Base-by-base conservation (phyloP, 768 basidiomycete species). In the Boletus rubroflammeus region DNA sequence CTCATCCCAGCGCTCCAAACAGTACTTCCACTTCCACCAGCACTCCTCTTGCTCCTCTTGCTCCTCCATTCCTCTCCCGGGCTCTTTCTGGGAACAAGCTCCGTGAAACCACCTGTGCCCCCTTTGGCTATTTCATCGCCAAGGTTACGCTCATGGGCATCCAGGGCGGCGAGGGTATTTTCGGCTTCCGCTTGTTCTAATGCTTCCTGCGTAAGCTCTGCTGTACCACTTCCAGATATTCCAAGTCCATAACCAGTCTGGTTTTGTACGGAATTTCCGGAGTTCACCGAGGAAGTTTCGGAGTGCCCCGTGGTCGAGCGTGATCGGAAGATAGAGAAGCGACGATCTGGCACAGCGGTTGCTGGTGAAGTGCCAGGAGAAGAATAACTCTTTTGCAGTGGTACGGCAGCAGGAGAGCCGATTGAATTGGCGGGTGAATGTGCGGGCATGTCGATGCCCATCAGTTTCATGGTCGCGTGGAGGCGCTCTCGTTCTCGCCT, bases 1-100 rank as follows among this genome's bases (percentile, higher is more conserved):
- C 83, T 83, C 84, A 89, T 85, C 31, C 90, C 90, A 47, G 90
- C 90, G 67, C 90, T 92, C 85, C 86, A 93, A 28, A 93, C 87
- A 1, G 90, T 93, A 69, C 88, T 88, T 35, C 82, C 81, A 57
- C 85, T 86, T 8, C 85, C 86, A 36, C 83, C 81, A 23, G 68
- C 78, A 57, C 84, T 86, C 32, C 59, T 62, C 53, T 58, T 75
- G 44, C 74, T 73, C 55, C 79, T 76, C 45, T 79, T 73, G 51
- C 82, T 82, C 57, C 84, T 78, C 65, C 86, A 78, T 53, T 85
- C 80, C 29, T 79, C 75, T 10, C 77, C 71, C 6, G 57, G 35
- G 40, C 67, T 68, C 47, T 75, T 75, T 44, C 81, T 76, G 34
- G 75, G 75, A 17, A 75, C 72, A 50, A 90, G 81, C 65, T 94